Conservation (phyloP, 305 asterid genomes). For the Fraxinus xanthoxyloides region DNA sequence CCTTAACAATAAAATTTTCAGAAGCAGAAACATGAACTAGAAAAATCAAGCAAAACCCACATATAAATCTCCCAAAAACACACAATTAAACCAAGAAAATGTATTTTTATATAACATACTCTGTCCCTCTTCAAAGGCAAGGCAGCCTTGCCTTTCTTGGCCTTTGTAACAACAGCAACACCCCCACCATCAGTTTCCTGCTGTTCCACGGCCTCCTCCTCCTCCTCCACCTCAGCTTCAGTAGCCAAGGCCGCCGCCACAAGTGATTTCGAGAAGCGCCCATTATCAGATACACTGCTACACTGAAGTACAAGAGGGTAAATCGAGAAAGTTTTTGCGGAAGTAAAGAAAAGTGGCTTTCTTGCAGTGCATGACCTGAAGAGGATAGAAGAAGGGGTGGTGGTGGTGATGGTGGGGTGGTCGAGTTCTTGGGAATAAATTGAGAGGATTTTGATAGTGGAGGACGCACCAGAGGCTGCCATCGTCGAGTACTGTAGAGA, state of each 20-base stretch:
- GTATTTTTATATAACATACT: conserved; percentile 39
- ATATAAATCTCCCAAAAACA: neutral
- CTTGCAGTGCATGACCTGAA: conserved; percentile 32
- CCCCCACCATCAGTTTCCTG: conserved; percentile 37
- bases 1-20: neutral
- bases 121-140: conserved; percentile 83
- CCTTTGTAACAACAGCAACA: conserved; percentile 57
- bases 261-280: conserved; percentile 42
- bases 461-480: conserved; percentile 59
- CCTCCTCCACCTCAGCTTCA: conserved; percentile 54
- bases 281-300: conserved; percentile 38
- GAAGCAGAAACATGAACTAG: neutral
- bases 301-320: conserved; percentile 53
- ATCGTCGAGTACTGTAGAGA: conserved; percentile 22
- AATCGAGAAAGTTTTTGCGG: conserved; percentile 41
- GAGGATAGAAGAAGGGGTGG: conserved; percentile 33
- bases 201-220: conserved; percentile 33
- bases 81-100: neutral
- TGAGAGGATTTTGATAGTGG: conserved; percentile 47
- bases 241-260: conserved; percentile 52
- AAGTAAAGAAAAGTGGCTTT: conserved; percentile 28
- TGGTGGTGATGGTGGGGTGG: conserved; percentile 28
- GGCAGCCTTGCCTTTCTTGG: conserved; percentile 96
- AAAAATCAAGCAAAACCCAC: conserved; percentile 22
- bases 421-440: conserved; percentile 50